Evolutionary conservation across 257 asterid genomes (phyloP).

Genomic region (Coffea canephora): DNA sequence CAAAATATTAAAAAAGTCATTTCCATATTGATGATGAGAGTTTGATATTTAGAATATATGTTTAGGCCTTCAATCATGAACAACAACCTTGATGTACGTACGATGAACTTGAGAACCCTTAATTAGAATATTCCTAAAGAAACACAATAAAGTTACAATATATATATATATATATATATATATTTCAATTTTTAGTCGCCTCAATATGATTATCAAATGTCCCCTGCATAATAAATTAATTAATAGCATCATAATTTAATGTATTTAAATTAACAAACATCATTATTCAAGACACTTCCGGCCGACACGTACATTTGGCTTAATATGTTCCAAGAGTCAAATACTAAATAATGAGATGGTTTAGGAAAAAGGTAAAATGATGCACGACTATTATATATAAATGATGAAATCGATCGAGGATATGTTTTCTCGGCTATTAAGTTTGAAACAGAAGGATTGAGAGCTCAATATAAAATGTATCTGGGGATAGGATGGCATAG

Average conservation of each 20-base stretch:
- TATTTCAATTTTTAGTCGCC: background rate
- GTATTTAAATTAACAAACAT: background rate
- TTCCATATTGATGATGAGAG: background rate
- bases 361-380: conserved; percentile 2
- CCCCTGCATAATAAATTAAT: background rate
- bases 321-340: background rate
- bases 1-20: background rate
- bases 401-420: background rate
- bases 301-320: background rate
- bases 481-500: background rate
- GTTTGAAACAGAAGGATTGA: background rate
- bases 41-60: background rate
- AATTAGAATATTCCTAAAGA: conserved; percentile 2
- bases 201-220: background rate
- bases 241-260: background rate
- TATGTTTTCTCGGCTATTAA: background rate
- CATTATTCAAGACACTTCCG: background rate
- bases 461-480: background rate
- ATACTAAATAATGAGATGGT: background rate
- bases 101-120: background rate
- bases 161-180: background rate
- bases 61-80: background rate
- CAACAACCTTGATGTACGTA: background rate
- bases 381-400: background rate
- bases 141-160: background rate